These are phyloP conservation scores for Blastocystis sp. DNA, from an alignment of 352 stramenopile species.

Conservation along the genomic window DNA sequence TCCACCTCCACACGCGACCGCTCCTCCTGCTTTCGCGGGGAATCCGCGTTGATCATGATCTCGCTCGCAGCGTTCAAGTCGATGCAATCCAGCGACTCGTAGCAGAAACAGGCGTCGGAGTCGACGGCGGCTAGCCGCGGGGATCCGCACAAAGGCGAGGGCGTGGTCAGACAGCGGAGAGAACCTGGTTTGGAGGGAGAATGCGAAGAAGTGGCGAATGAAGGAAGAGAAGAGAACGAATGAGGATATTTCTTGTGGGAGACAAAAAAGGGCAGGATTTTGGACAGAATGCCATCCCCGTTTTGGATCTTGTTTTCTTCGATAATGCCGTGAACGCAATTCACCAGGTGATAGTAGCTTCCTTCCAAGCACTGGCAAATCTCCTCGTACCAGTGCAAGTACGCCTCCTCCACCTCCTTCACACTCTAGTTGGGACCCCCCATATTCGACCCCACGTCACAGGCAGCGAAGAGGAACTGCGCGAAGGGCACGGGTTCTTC, in stretches of 20 bases:
- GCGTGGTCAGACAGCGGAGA: neutral
- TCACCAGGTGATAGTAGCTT: conserved; percentile 11
- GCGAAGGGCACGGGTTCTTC: conserved; percentile 11
- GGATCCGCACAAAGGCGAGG: conserved; percentile 17
- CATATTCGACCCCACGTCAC: conserved; percentile 10
- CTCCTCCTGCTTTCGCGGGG: neutral
- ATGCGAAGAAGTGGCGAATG: neutral
- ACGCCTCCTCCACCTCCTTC: neutral
- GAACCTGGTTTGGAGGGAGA: neutral
- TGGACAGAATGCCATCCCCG: neutral
- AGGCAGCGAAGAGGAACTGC: conserved; percentile 28
- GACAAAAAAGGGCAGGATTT: neutral
- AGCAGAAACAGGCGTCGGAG: neutral
- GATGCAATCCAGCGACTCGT: neutral
- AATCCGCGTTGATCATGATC: neutral
- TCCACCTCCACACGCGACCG: neutral
- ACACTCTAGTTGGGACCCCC: neutral
- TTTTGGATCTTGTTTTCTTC: neutral
- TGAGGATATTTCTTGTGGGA: too few relatives aligned
- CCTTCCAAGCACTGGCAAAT: neutral
- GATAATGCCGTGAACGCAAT: conserved; percentile 7
- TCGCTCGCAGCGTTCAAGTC: neutral
- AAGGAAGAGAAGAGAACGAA: neutral
- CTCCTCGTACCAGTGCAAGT: neutral
- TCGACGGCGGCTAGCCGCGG: neutral